A percentile compares a stretch with the other conserved stretches of the same genome.
phyloP scores from a whole-genome alignment of 352 stramenopile species.

The Phytophthora aleatoria region DNA sequence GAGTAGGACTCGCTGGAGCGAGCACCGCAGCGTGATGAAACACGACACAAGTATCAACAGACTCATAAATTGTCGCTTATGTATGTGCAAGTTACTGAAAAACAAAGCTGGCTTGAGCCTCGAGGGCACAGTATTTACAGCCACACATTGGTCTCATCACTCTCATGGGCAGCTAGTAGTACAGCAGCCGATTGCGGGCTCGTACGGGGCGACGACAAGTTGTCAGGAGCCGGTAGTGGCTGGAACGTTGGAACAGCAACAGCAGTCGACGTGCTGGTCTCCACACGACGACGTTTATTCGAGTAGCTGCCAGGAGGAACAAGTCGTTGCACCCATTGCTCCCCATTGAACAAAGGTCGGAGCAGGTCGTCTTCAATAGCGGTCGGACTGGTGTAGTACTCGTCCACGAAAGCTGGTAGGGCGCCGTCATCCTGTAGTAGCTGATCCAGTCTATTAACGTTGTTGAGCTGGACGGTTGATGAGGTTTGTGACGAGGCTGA shows the following conservation, averaged over 20 bases:
- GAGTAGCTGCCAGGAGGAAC: constrained; percentile 24
- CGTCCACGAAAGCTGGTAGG: constrained; percentile 45
- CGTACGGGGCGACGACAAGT: constrained; percentile 20
- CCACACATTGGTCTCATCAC: constrained; percentile 26
- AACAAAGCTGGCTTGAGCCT: too few species aligned
- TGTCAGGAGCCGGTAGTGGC: constrained; percentile 20
- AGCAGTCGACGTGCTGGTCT: neutral
- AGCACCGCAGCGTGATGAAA: constrained; percentile 31
- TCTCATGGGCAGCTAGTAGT: constrained; percentile 30
- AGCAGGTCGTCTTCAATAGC: constrained; percentile 57
- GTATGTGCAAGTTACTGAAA: constrained; percentile 15
- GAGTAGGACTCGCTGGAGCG: constrained; percentile 6
- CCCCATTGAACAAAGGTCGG: constrained; percentile 31
- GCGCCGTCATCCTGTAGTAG: constrained; percentile 66
- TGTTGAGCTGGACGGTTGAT: constrained; percentile 12
- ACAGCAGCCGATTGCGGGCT: constrained; percentile 12
- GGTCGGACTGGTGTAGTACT: constrained; percentile 58
- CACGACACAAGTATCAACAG: constrained; percentile 29
- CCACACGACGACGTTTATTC: constrained; percentile 31
- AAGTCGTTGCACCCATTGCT: constrained; percentile 28
- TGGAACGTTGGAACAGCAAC: constrained; percentile 6
- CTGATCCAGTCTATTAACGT: constrained; percentile 49
- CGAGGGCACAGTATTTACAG: constrained; percentile 20
- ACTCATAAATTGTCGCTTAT: constrained; percentile 31
- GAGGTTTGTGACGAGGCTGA: constrained; percentile 15